Percentiles rank a stretch among this genome's conserved stretches.
phyloP scores from a whole-genome alignment of 108 stramenopile species.

The Skeletonema marinoi region DNA sequence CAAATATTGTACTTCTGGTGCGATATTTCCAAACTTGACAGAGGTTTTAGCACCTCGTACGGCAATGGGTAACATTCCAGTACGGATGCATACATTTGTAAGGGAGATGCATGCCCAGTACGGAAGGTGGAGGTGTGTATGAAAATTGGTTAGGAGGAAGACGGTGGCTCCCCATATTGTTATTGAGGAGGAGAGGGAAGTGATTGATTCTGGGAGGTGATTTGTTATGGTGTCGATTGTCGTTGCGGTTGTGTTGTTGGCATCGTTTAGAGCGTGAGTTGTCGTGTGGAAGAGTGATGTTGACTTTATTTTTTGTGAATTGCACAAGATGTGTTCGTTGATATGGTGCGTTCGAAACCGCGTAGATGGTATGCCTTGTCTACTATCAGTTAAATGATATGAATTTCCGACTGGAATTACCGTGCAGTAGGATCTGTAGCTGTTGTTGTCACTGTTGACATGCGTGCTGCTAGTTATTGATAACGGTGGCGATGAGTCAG shows the following conservation, averaged over 20 bases:
- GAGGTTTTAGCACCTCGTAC: slow-evolving; percentile 67
- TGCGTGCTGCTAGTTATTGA: neutral
- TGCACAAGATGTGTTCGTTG: neutral
- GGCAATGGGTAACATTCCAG: slow-evolving; percentile 73
- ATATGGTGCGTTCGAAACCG: too few species aligned
- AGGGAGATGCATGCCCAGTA: slow-evolving; percentile 83
- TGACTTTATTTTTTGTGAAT: neutral
- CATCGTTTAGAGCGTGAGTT: slow-evolving; percentile 7
- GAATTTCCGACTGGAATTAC: neutral
- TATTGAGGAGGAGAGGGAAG: slow-evolving; percentile 15
- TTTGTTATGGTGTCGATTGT: neutral
- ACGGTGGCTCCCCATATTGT: slow-evolving; percentile 78
- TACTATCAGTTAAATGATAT: neutral
- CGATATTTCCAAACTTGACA: slow-evolving; percentile 71
- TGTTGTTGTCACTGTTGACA: neutral
- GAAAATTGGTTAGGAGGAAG: slow-evolving; percentile 59
- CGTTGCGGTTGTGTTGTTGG: neutral
- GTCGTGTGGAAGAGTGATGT: neutral
- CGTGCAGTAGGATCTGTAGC: neutral
- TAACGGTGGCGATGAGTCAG: neutral
- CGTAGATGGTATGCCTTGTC: neutral
- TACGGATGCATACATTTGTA: slow-evolving; percentile 67
- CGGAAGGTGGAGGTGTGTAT: slow-evolving; percentile 51
- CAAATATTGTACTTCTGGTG: slow-evolving; percentile 85
- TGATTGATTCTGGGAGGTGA: neutral